Evolutionary conservation across 768 basidiomycete genomes (phyloP).

Genomic region (Leucosporidium yakuticum): DNA sequence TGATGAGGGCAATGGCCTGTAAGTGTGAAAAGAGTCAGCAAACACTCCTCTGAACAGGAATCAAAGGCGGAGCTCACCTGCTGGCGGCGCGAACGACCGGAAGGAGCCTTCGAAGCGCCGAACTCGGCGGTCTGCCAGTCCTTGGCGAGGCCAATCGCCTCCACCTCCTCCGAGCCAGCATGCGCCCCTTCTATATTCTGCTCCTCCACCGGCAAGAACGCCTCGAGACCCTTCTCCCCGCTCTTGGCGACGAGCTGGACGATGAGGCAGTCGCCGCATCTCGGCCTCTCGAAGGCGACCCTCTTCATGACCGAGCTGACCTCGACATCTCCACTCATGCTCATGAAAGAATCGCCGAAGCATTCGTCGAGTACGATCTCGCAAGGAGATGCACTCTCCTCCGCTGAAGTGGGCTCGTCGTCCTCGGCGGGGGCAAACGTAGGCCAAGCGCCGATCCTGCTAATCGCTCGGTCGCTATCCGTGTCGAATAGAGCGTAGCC

Average conservation of each 20-base stretch:
- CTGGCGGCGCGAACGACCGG: not conserved
- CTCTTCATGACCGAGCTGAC: constrained; percentile 43
- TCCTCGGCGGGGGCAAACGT: constrained; percentile 8
- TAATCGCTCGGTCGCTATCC: not conserved
- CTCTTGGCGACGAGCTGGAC: constrained; percentile 42
- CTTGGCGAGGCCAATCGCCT: no score
- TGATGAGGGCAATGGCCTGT: constrained; percentile 17
- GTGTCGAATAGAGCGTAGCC: constrained; percentile 43
- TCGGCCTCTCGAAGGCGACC: constrained; percentile 41
- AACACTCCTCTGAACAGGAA: not conserved
- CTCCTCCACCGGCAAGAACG: constrained; percentile 42
- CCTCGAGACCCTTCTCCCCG: constrained; percentile 43
- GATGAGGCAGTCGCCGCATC: constrained; percentile 47
- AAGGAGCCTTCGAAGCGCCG: not conserved
- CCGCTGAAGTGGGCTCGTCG: not conserved
- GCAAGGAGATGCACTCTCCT: constrained; percentile 21
- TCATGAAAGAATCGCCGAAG: constrained; percentile 34
- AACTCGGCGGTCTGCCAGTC: no score
- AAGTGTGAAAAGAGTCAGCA: not conserved
- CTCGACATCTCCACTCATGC: not conserved
- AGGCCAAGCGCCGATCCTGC: constrained; percentile 1
- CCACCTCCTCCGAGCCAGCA: no score
- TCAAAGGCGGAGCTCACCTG: not conserved
- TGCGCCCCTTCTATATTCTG: no score
- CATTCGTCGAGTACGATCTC: constrained; percentile 35